Conservation (phyloP, 164 flowering plant species). For the Kingdonia uniflora region DNA sequence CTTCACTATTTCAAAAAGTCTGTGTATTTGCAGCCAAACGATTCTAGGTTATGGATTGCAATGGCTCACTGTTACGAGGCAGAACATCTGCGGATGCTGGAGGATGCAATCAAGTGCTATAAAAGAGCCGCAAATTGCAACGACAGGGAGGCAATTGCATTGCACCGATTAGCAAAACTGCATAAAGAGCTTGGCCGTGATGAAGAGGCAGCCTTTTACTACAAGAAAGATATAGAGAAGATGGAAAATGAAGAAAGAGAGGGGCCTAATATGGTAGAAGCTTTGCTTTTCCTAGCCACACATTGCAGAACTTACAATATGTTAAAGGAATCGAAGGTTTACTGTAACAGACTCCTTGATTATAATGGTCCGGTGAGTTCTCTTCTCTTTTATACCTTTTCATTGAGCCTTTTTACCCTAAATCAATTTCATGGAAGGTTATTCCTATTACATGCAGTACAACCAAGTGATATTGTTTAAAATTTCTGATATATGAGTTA, state of each 20-base stretch:
- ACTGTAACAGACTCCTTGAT: conserved; percentile 85
- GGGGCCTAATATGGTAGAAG: conserved; percentile 86
- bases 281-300: conserved; percentile 70
- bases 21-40: conserved; percentile 80
- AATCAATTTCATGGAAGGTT: too few relatives aligned
- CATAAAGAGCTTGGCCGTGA: conserved; percentile 56
- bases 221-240: conserved; percentile 83
- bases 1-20: conserved; percentile 82
- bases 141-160: conserved; percentile 88
- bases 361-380: conserved; percentile 85
- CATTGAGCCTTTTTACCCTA: too few relatives aligned
- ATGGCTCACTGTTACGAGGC: conserved; percentile 96
- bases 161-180: conserved; percentile 81
- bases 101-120: conserved; percentile 93
- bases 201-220: conserved; percentile 89
- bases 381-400: neutral
- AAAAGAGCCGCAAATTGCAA: conserved; percentile 69
- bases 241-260: conserved; percentile 95
- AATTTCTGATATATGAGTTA: neutral
- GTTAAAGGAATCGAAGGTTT: conserved; percentile 80
- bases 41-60: conserved; percentile 90
- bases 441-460: neutral
- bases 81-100: conserved; percentile 82
- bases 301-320: conserved; percentile 52
- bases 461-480: neutral